A percentile compares a stretch with the other conserved stretches of the same genome.
phyloP scores from a whole-genome alignment of 345 rosid genomes.

The Noccaea caerulescens region DNA sequence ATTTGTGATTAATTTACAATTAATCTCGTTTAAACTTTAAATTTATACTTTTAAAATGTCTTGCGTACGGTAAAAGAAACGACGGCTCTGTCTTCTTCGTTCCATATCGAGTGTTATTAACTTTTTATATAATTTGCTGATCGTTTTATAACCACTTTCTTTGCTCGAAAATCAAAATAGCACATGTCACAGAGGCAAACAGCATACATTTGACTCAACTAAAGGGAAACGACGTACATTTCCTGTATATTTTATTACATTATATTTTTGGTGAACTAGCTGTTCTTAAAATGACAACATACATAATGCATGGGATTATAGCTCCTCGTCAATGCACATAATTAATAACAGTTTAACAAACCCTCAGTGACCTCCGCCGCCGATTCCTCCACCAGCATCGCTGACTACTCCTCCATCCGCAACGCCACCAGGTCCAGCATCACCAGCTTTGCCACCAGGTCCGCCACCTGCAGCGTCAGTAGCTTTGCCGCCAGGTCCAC shows the following conservation, averaged over 20 bases:
- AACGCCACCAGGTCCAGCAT: neutral
- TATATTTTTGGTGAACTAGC: neutral
- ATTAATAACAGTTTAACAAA: neutral
- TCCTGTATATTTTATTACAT: neutral
- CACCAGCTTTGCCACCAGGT: neutral
- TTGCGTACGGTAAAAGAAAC: neutral
- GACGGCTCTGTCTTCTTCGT: neutral
- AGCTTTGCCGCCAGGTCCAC: neutral
- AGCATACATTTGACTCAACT: conserved; percentile 4
- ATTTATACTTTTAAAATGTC: too few relatives aligned
- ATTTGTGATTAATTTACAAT: neutral
- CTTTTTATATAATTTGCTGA: neutral
- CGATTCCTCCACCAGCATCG: neutral
- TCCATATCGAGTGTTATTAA: neutral
- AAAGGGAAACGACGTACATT: conserved; percentile 12
- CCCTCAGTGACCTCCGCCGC: conserved; percentile 35
- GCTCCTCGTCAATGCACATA: conserved; percentile 23
- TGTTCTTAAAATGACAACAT: neutral
- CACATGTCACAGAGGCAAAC: neutral
- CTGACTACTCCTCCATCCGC: neutral
- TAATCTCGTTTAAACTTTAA: neutral
- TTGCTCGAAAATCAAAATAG: neutral
- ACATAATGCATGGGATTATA: conserved; percentile 17
- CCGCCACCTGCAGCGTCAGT: neutral
- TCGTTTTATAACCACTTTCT: neutral